phyloP scores from a whole-genome alignment of 202 grass and related monocot genomes.

The Thinopyrum obtusiflorum region DNA sequence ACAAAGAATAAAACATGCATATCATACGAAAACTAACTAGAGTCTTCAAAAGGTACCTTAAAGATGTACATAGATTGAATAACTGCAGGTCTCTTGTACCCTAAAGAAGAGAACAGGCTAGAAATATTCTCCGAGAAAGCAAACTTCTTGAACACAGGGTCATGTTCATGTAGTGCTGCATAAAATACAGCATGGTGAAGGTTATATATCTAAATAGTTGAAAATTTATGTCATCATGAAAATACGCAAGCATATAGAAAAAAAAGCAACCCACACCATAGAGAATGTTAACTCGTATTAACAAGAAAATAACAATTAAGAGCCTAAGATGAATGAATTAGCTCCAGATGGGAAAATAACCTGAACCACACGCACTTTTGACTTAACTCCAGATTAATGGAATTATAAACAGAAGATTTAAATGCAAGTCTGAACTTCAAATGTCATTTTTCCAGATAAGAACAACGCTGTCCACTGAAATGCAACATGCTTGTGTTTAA shows the following conservation, averaged over 20 bases:
- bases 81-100: conserved; percentile 78
- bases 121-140: conserved; percentile 51
- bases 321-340: background rate
- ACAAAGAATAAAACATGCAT: background rate
- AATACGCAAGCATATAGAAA: background rate
- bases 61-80: conserved; percentile 99
- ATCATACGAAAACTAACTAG: conserved; percentile 15
- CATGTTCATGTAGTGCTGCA: conserved; percentile 92
- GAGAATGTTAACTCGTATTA: background rate
- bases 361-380: background rate
- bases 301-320: background rate
- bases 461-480: background rate
- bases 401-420: background rate
- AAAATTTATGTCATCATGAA: background rate
- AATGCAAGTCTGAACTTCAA: background rate
- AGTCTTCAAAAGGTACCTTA: conserved; percentile 60
- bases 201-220: conserved; percentile 20
- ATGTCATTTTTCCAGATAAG: background rate
- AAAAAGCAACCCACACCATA: background rate
- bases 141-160: conserved; percentile 86
- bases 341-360: background rate
- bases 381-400: background rate
- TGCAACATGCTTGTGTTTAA: background rate
- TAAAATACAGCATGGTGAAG: background rate
- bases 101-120: conserved; percentile 72